Evolutionary conservation across 192 early-diverging fungal species (phyloP), one percentile per base, ranked within the genome.

Genomic region (Linnemannia hyalina): DNA sequence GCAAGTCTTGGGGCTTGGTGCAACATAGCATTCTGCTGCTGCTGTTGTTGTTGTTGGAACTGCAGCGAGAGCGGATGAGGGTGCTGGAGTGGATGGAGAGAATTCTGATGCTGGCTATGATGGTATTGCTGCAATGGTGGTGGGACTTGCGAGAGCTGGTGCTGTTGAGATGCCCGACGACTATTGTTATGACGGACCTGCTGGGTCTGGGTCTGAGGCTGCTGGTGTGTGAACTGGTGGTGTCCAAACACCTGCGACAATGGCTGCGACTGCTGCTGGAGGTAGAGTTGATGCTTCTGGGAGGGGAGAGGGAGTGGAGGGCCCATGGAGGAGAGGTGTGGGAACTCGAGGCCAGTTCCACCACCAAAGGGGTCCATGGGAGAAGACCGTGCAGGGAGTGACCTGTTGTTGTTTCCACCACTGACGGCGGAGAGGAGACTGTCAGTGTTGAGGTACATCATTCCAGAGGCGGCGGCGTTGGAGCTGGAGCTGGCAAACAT

Each of bases 41-140:
- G 46, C 72, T 73, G 72, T 15, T 42, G 71, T 72, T 20, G 71
- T n/a, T 42, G 41, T 26, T 46, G 71, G 36, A 41, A 46, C 13
- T 73, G 71, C 4, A 44, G 22, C n/a, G 71, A 46, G 42, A 26
- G 40, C 10, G 44, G 46, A 1, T 52, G 49, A 4, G 49, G 49
- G 18, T 52, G 49, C 49, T 52, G 49, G 49, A 52, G 49, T 52
- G 49, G 49, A 16, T 52, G 49, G 49, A 52, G 49, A 18, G 49
- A 2, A 22, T 52, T n/a, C 42, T 73, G 72, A 42, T 23, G 72
- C 42, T 32, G 46, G 15, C 32, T 42, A 16, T 29, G 44, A 11
- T 40, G 71, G 13, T 74, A 42, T 1, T 23, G 55, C 55, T 26
- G 55, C 22, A 26, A n/a, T 8, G 55, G 55, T 60, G 55, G 55